Conservation (phyloP, 345 rosid species). For the Cardamine resedifolia region DNA sequence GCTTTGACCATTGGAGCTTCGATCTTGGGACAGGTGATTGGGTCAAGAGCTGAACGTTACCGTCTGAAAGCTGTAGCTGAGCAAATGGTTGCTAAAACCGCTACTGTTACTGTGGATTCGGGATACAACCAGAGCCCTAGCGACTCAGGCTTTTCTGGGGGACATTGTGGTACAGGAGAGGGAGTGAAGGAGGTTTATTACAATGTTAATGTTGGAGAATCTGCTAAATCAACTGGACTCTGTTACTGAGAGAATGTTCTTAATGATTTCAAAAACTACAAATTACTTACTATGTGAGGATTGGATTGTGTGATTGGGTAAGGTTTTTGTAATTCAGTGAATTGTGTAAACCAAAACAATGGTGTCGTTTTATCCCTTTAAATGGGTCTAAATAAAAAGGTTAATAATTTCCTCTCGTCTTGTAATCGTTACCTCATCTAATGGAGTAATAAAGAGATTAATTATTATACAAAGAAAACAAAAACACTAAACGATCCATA, state of each 20-base stretch:
- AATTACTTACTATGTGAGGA: not conserved
- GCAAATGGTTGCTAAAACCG: conserved; percentile 31
- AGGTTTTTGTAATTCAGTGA: conserved; percentile 21
- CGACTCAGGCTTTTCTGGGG: conserved; percentile 22
- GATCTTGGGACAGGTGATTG: conserved; percentile 80
- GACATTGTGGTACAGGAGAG: conserved; percentile 43
- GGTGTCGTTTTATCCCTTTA: conserved; percentile 16
- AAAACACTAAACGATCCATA: not conserved
- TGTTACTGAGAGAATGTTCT: conserved; percentile 38
- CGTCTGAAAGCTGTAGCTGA: conserved; percentile 51
- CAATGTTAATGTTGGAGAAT: conserved; percentile 30
- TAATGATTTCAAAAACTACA: conserved; percentile 1
- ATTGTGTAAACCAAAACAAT: conserved; percentile 20
- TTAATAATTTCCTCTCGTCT: conserved; percentile 18
- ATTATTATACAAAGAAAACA: not conserved
- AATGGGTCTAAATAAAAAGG: conserved; percentile 21
- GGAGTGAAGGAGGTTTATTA: conserved; percentile 37
- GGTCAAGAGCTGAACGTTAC: conserved; percentile 83
- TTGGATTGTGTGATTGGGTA: conserved; percentile 14
- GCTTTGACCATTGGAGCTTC: conserved; percentile 85
- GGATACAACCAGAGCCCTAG: conserved; percentile 30
- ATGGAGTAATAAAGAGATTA: not conserved
- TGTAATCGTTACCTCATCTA: not conserved
- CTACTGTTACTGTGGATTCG: conserved; percentile 28
- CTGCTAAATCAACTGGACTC: conserved; percentile 43